Percentiles rank a stretch among this genome's conserved stretches.
phyloP scores from a whole-genome alignment of 129 eudicot species.

The Glebionis coronaria region DNA sequence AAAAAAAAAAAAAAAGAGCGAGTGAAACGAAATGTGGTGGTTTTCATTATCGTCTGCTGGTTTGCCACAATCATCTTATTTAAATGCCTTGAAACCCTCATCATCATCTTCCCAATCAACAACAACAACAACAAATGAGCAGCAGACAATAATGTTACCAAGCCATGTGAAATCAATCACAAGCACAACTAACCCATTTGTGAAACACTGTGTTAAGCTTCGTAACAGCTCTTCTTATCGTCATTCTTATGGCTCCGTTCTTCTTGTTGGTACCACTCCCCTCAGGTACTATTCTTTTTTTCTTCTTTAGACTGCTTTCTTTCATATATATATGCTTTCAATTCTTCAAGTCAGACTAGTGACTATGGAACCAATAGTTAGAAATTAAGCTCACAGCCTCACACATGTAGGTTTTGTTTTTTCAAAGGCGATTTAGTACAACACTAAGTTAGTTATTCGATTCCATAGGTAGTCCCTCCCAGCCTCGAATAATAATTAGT shows the following conservation, averaged over 20 bases:
- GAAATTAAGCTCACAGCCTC: too few species aligned
- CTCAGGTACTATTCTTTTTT: constrained; percentile 43
- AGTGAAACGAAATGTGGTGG: too few species aligned
- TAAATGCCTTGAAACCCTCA: constrained; percentile 13
- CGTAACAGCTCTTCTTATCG: constrained; percentile 87
- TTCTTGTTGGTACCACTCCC: constrained; percentile 79
- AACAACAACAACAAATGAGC: background rate
- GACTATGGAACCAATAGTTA: too few species aligned
- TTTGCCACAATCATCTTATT: constrained; percentile 18
- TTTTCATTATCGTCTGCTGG: constrained; percentile 11
- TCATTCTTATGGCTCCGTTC: constrained; percentile 69
- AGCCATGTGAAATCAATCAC: constrained; percentile 56
- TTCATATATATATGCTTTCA: too few species aligned
- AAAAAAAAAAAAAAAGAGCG: too few species aligned
- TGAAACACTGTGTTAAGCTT: constrained; percentile 91
- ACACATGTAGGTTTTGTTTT: too few species aligned
- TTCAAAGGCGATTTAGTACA: too few species aligned
- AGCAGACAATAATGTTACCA: constrained; percentile 27
- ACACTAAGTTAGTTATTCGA: too few species aligned
- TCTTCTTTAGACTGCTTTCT: too few species aligned
- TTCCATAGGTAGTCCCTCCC: too few species aligned
- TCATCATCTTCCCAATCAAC: background rate
- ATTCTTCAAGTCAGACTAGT: too few species aligned
- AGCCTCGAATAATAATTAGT: too few species aligned
- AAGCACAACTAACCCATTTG: constrained; percentile 90